Base-by-base conservation (phyloP, 495 filamentous ascomycete species). In the Penicillium coprophilum region DNA sequence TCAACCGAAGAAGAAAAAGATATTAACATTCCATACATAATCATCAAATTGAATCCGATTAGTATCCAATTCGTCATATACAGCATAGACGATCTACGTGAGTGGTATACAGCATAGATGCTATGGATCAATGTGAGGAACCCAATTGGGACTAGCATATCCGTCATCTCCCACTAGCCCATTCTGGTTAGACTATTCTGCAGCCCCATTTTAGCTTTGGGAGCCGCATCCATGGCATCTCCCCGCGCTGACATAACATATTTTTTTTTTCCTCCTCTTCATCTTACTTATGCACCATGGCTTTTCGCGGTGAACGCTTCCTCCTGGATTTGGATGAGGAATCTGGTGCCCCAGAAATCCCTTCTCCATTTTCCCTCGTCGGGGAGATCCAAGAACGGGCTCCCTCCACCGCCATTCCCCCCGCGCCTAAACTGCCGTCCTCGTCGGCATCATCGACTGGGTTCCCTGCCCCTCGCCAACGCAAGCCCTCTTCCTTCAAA, bases 401-500 rank as follows among this genome's bases (percentile, higher is more conserved):
- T 31, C 71, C 85, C 12, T 67, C 80, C 28, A 64, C 74, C 23
- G 71, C 77, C 13, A 68, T 81, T 1, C 81, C 79, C 43, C 89
- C 91, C 6, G 77, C 79, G 46, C 85, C 87, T 11, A 81, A 76
- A 50, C 70, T 81, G 17, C 82, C 82, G n/a, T 54, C 59, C 4
- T 54, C 55, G 36, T 59, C 63, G 40, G 58, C 61, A 20, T 79
- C 82, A 21, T 65, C 80, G 6, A 85, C 80, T n/a, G 94, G 93
- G 1, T 97, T 97, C 58, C 94, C 94, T 24, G 83, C 82, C 41
- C 92, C 89, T 73, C 92, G 88, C 65, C 92, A 87, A 63, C 86
- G 93, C 39, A 74, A 80, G 39, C 64, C 76, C 0, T 95, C 91
- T 6, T 81, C 86, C 28, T 96, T 96, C 79, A 92, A 90, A 62